phyloP scores from a whole-genome alignment of 495 filamentous ascomycete species.

The Xanthoparmelia taractica region DNA sequence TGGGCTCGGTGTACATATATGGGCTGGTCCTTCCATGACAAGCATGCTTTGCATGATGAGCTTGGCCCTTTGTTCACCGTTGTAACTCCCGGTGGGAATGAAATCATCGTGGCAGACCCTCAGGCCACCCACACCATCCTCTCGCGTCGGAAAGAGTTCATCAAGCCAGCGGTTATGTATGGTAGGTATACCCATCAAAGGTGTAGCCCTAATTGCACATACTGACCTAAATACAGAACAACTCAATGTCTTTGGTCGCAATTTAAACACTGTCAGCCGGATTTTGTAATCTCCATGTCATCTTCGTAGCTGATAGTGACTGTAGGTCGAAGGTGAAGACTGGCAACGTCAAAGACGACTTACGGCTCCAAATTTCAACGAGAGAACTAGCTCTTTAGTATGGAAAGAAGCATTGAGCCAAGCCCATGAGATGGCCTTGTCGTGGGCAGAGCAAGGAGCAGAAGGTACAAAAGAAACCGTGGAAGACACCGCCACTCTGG shows the following conservation, averaged over 20 bases:
- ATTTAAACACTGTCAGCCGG: conserved; percentile 30
- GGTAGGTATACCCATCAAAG: conserved; percentile 17
- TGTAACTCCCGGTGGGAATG: conserved; percentile 37
- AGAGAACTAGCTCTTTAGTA: conserved; percentile 33
- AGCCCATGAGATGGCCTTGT: conserved; percentile 28
- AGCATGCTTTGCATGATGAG: conserved; percentile 34
- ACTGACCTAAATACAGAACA: conserved; percentile 19
- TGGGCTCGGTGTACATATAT: conserved; percentile 29
- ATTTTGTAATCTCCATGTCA: too few species aligned
- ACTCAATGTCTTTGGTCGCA: conserved; percentile 35
- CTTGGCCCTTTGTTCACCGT: conserved; percentile 37
- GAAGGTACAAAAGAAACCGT: conserved; percentile 23
- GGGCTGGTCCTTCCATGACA: conserved; percentile 34
- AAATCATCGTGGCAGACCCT: conserved; percentile 38
- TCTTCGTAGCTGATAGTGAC: background rate
- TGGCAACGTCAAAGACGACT: conserved; percentile 39
- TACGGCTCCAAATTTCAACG: conserved; percentile 36
- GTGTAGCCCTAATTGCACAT: background rate
- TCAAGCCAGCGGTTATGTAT: conserved; percentile 35
- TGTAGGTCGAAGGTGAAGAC: conserved; percentile 27
- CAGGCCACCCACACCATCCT: conserved; percentile 34
- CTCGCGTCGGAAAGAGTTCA: conserved; percentile 36
- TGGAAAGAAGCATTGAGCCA: conserved; percentile 35
- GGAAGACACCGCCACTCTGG: conserved; percentile 24
- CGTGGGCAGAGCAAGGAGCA: conserved; percentile 25